A percentile compares a stretch with the other conserved stretches of the same genome.
Conservation (phyloP, 2,329 filamentous ascomycete species). For the Sporothrix globosa region DNA sequence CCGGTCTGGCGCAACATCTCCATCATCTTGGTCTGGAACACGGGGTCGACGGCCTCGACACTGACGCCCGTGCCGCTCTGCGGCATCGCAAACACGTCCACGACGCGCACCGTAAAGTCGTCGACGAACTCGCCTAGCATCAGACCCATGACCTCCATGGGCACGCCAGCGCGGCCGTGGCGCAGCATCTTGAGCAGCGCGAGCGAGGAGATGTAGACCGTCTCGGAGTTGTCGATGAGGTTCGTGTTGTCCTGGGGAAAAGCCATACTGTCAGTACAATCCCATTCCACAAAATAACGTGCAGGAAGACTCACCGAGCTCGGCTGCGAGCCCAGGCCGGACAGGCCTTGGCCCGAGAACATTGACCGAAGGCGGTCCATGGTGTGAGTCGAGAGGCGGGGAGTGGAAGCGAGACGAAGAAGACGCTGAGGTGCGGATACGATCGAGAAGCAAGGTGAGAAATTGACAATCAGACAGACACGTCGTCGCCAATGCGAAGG, state of each 20-base stretch:
- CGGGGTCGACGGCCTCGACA: slow-evolving; percentile 96
- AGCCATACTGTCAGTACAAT: neutral
- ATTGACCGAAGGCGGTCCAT: slow-evolving; percentile 95
- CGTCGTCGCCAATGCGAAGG: neutral
- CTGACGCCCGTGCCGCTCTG: slow-evolving; percentile 98
- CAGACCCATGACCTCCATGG: slow-evolving; percentile 99
- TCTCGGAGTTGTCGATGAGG: slow-evolving; percentile 98
- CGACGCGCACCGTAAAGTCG: slow-evolving; percentile 96
- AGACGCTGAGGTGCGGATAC: neutral
- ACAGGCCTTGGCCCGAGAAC: slow-evolving; percentile 71
- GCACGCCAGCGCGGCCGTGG: slow-evolving; percentile 94
- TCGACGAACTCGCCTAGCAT: slow-evolving; percentile 99
- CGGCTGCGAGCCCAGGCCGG: slow-evolving; percentile 61
- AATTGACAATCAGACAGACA: neutral
- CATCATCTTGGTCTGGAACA: slow-evolving; percentile 99
- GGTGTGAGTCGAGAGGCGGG: slow-evolving; percentile 37
- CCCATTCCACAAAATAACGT: neutral
- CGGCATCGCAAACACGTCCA: slow-evolving; percentile 99
- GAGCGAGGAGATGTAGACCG: slow-evolving; percentile 97
- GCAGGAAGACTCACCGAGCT: slow-evolving; percentile 57
- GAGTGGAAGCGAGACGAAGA: slow-evolving; percentile 31
- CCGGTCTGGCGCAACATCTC: slow-evolving; percentile 98
- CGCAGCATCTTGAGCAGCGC: slow-evolving; percentile 98
- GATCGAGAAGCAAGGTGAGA: neutral
- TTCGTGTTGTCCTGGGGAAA: slow-evolving; percentile 78